Percentiles rank a stretch among this genome's conserved stretches.
Evolutionary conservation across 83 land plant genomes (phyloP).

Genomic region (Thuja plicata): DNA sequence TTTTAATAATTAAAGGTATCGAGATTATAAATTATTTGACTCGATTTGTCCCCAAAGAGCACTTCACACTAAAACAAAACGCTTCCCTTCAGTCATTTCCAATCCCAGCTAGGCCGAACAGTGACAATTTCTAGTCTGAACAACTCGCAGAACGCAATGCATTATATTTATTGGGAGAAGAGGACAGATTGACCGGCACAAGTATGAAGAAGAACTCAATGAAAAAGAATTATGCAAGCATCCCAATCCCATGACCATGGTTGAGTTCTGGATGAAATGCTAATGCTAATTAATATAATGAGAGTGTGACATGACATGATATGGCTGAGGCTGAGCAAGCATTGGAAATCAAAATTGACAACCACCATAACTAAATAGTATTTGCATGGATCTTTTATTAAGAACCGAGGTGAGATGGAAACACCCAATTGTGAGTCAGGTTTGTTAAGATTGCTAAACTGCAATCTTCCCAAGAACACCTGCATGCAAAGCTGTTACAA

Average conservation of each 20-base stretch:
- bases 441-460: no score
- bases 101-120: not conserved
- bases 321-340: not conserved
- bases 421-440: not conserved
- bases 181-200: not conserved
- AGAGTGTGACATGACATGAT: not conserved
- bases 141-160: not conserved
- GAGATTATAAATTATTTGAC: no score
- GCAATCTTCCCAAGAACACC: no score
- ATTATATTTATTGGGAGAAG: not conserved
- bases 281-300: not conserved
- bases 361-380: not conserved
- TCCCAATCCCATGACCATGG: not conserved
- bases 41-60: not conserved
- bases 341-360: not conserved
- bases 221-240: not conserved
- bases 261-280: not conserved
- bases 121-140: not conserved
- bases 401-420: not conserved
- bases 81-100: not conserved
- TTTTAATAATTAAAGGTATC: not conserved
- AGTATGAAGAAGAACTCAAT: not conserved
- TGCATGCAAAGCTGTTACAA: no score
- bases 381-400: not conserved
- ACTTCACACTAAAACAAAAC: not conserved